phyloP scores from a whole-genome alignment of 345 rosid genomes.

The Rubroshorea leprosula region DNA sequence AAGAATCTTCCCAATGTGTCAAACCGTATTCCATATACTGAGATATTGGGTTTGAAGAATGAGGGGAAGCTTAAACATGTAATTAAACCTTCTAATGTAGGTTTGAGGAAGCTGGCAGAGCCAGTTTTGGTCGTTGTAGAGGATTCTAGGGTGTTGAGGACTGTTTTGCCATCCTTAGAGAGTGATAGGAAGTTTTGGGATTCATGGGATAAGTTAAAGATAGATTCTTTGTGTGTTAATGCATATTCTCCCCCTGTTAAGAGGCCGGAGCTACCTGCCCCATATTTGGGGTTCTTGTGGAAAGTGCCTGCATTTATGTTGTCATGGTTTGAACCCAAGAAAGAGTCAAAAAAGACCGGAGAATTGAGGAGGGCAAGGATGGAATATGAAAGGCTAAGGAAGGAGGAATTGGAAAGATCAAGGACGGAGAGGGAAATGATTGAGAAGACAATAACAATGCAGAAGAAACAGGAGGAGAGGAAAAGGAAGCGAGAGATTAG shows the following conservation, averaged over 20 bases:
- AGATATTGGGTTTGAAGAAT: conserved; percentile 46
- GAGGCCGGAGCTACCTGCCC: conserved; percentile 62
- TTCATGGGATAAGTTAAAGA: conserved; percentile 60
- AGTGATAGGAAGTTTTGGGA: conserved; percentile 82
- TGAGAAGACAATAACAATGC: conserved; percentile 46
- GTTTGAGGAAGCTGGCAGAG: conserved; percentile 43
- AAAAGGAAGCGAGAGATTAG: conserved; percentile 43
- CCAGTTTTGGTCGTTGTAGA: conserved; percentile 74
- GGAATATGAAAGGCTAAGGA: conserved; percentile 60
- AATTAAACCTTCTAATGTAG: conserved; percentile 52
- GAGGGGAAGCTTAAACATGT: conserved; percentile 71
- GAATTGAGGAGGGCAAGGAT: conserved; percentile 62
- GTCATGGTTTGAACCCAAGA: conserved; percentile 52
- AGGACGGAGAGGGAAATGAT: conserved; percentile 64
- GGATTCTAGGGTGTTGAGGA: conserved; percentile 72
- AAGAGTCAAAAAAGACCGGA: conserved; percentile 54
- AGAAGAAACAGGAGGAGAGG: conserved; percentile 63
- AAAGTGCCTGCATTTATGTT: conserved; percentile 54
- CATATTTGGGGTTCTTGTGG: conserved; percentile 76
- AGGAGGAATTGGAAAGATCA: conserved; percentile 47
- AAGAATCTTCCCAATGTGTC: conserved; percentile 62
- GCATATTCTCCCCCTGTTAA: conserved; percentile 76
- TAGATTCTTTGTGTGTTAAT: conserved; percentile 64
- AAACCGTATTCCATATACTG: conserved; percentile 66
- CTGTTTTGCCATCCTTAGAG: conserved; percentile 66